Evolutionary conservation across 2,329 filamentous ascomycete species (phyloP).

Genomic region (Scedosporium dehoogii): DNA sequence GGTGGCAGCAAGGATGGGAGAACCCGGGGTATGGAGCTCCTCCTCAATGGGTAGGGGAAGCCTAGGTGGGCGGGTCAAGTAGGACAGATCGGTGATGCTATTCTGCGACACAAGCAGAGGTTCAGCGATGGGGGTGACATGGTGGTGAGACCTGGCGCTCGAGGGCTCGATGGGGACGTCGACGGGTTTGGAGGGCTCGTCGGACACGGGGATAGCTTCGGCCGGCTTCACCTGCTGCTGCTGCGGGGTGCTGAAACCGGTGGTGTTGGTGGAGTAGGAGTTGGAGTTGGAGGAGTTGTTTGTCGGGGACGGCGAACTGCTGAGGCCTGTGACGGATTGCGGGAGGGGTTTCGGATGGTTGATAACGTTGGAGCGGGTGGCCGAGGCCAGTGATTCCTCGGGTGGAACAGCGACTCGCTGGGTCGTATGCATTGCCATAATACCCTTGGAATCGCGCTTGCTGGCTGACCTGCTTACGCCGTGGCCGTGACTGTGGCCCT

Average conservation of each 20-base stretch:
- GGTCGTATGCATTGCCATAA: conserved; percentile 43
- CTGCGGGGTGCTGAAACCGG: conserved; percentile 15
- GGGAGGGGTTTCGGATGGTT: conserved; percentile 11
- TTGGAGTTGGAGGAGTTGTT: conserved; percentile 15
- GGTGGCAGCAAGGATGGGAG: conserved; percentile 70
- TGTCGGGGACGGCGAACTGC: conserved; percentile 17
- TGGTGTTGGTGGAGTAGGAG: conserved; percentile 10
- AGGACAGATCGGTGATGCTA: conserved; percentile 54
- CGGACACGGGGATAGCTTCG: conserved; percentile 9
- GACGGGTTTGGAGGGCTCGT: conserved; percentile 45
- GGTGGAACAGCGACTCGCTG: conserved; percentile 49
- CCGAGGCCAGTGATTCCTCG: conserved; percentile 52
- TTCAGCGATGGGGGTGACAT: conserved; percentile 24
- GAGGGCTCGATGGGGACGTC: conserved; percentile 38
- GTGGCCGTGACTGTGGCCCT: conserved; percentile 17
- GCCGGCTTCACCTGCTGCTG: conserved; percentile 4
- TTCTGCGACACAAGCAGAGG: conserved; percentile 37
- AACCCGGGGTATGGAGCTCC: conserved; percentile 80
- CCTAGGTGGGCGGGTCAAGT: conserved; percentile 66
- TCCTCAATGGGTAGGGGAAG: conserved; percentile 90
- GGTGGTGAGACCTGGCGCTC: conserved; percentile 19
- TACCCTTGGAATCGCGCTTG: conserved; percentile 38
- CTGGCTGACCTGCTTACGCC: conserved; percentile 12
- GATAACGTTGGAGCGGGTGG: conserved; percentile 35
- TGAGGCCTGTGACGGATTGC: conserved; percentile 11